phyloP scores from a whole-genome alignment of 1,284 basidiomycete genomes.

The Sanghuangporus weigelae region DNA sequence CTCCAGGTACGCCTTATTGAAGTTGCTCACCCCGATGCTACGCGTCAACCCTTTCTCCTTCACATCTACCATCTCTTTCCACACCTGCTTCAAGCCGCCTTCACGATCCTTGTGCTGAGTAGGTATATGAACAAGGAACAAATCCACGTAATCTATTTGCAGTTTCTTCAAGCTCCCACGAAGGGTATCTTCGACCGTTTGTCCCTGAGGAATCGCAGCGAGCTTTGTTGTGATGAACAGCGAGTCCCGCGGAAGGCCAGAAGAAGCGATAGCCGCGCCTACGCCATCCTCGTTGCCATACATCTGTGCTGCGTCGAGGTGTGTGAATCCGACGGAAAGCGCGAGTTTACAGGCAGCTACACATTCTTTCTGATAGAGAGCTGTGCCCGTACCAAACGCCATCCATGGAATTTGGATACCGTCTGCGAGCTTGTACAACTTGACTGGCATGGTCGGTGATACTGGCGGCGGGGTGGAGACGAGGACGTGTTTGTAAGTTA shows the following conservation, averaged over 20 bases:
- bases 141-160: slow-evolving; percentile 64
- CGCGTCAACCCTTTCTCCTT: slow-evolving; percentile 64
- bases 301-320: slow-evolving; percentile 68
- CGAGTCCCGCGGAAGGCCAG: slow-evolving; percentile 48
- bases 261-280: slow-evolving; percentile 39
- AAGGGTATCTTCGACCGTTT: slow-evolving; percentile 48
- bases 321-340: slow-evolving; percentile 56
- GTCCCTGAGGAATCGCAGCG: slow-evolving; percentile 29
- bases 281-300: slow-evolving; percentile 61
- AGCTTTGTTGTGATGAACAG: slow-evolving; percentile 70
- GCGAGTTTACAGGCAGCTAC: slow-evolving; percentile 44
- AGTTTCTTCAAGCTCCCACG: slow-evolving; percentile 55
- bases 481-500: neutral
- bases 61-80: slow-evolving; percentile 70
- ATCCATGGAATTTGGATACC: slow-evolving; percentile 25
- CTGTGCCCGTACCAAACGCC: slow-evolving; percentile 68
- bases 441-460: neutral
- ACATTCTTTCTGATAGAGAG: slow-evolving; percentile 49
- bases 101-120: slow-evolving; percentile 24
- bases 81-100: slow-evolving; percentile 49
- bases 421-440: slow-evolving; percentile 1
- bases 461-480: neutral
- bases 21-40: slow-evolving; percentile 86
- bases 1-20: slow-evolving; percentile 59
- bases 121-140: slow-evolving; percentile 74